phyloP scores from a whole-genome alignment of 768 basidiomycete species.

The Gloeostereum incarnatum region DNA sequence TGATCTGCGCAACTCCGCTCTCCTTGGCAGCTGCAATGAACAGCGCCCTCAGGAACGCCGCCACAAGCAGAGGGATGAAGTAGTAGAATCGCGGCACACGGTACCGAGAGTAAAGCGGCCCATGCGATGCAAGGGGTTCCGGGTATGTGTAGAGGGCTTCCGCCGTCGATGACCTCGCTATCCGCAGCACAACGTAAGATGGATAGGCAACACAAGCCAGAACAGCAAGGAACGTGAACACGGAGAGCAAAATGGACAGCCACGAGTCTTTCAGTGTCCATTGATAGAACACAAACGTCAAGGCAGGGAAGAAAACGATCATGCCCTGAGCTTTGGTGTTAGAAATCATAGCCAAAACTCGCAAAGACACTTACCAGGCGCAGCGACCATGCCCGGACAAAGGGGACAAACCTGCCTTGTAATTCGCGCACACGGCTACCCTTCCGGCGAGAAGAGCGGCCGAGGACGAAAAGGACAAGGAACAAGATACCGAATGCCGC shows the following conservation, averaged over 20 bases:
- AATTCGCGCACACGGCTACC: conserved; percentile 10
- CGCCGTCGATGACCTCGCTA: conserved; percentile 28
- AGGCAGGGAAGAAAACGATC: conserved; percentile 57
- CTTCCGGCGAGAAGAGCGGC: conserved; percentile 15
- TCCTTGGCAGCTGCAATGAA: conserved; percentile 60
- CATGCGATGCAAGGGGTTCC: conserved; percentile 28
- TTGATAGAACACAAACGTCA: conserved; percentile 79
- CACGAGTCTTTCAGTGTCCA: conserved; percentile 89
- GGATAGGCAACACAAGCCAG: conserved; percentile 39
- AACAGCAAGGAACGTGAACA: conserved; percentile 51
- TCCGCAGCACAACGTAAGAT: conserved; percentile 36
- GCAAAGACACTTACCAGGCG: conserved; percentile 44
- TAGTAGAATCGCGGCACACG: conserved; percentile 62
- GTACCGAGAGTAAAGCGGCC: conserved; percentile 61
- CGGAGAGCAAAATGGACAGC: conserved; percentile 74
- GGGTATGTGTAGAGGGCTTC: conserved; percentile 26
- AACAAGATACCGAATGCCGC: conserved; percentile 45
- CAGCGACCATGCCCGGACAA: conserved; percentile 51
- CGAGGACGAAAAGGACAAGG: conserved; percentile 24
- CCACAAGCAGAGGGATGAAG: conserved; percentile 45
- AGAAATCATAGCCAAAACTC: conserved; percentile 1
- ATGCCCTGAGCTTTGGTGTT: conserved; percentile 33
- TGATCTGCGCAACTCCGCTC: conserved; percentile 60
- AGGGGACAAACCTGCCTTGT: conserved; percentile 29
- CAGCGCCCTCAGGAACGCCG: conserved; percentile 57